These are phyloP conservation scores for Novymonas esmeraldas DNA, from an alignment of 208 protist genomes.

Conservation along the genomic window DNA sequence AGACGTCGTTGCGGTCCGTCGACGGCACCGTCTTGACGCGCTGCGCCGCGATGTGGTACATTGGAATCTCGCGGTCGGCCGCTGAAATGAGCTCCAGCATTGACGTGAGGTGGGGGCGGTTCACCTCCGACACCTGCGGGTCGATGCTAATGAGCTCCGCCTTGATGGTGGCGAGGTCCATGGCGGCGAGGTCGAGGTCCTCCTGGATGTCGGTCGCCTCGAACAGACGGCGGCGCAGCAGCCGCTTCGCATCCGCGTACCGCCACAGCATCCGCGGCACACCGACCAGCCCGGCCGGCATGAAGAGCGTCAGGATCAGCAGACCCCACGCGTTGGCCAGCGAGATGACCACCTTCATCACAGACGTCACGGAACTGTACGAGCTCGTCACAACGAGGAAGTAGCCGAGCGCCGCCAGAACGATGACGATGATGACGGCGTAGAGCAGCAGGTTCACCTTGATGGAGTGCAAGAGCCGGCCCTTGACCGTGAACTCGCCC, in stretches of 20 bases:
- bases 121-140: slow-evolving; percentile 76
- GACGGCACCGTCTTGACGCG: slow-evolving; percentile 46
- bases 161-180: slow-evolving; percentile 81
- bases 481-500: slow-evolving; percentile 78
- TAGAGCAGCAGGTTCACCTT: slow-evolving; percentile 88
- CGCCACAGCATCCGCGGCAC: slow-evolving; percentile 87
- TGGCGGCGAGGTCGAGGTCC: slow-evolving; percentile 86
- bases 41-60: slow-evolving; percentile 75
- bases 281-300: slow-evolving; percentile 85
- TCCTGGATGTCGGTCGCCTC: slow-evolving; percentile 86
- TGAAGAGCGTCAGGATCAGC: slow-evolving; percentile 85
- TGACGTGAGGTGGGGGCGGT: slow-evolving; percentile 65
- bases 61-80: slow-evolving; percentile 76
- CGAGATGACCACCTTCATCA: slow-evolving; percentile 80
- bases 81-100: slow-evolving; percentile 85
- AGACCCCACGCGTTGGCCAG: slow-evolving; percentile 92
- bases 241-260: slow-evolving; percentile 56
- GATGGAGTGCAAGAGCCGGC: slow-evolving; percentile 60
- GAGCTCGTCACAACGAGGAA: slow-evolving; percentile 82
- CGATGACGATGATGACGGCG: slow-evolving; percentile 65
- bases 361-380: slow-evolving; percentile 49
- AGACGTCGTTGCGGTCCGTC: slow-evolving; percentile 65
- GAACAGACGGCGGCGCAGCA: slow-evolving; percentile 67
- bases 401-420: slow-evolving; percentile 73
- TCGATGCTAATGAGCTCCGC: slow-evolving; percentile 82